Percentiles rank a stretch among this genome's conserved stretches.
phyloP scores from a whole-genome alignment of 228 moss, liverwort and hornwort species.

The Sphagnum magellanicum region DNA sequence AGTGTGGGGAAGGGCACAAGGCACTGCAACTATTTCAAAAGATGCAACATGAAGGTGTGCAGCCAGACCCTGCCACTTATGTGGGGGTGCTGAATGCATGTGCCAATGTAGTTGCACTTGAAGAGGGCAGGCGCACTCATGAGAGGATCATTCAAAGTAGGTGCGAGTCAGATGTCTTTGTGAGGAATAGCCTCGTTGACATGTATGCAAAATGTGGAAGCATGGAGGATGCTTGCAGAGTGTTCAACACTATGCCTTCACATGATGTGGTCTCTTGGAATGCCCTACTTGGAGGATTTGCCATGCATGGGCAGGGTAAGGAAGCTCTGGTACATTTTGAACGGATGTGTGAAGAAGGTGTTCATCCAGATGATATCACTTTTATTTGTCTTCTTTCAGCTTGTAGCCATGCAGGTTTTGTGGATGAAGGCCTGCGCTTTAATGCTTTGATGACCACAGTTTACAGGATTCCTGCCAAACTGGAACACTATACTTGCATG shows the following conservation, averaged over 20 bases:
- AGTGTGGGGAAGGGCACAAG: too few relatives aligned
- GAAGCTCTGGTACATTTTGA: constrained; percentile 4
- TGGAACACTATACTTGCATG: background rate
- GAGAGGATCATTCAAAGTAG: too few relatives aligned
- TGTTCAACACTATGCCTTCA: background rate
- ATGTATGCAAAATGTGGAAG: too few relatives aligned
- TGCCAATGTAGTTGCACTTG: too few relatives aligned
- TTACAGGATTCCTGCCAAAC: background rate
- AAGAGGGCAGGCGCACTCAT: too few relatives aligned
- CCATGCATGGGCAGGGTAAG: background rate
- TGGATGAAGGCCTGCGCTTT: constrained; percentile 1
- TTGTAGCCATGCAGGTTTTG: constrained; percentile 7
- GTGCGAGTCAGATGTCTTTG: too few relatives aligned
- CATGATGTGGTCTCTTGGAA: constrained; percentile 11
- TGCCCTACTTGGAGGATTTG: constrained; percentile 8
- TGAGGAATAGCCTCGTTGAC: too few relatives aligned
- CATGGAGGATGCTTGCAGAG: too few relatives aligned
- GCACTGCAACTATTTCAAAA: too few relatives aligned
- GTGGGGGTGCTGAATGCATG: too few relatives aligned
- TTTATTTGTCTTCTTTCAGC: constrained; percentile 4
- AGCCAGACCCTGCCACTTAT: too few relatives aligned
- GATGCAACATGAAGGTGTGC: too few relatives aligned
- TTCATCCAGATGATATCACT: constrained; percentile 4
- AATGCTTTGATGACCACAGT: background rate
- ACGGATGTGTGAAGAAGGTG: constrained; percentile 3